Conservation (phyloP, 352 stramenopile species). For the Phytophthora agathidicida region DNA sequence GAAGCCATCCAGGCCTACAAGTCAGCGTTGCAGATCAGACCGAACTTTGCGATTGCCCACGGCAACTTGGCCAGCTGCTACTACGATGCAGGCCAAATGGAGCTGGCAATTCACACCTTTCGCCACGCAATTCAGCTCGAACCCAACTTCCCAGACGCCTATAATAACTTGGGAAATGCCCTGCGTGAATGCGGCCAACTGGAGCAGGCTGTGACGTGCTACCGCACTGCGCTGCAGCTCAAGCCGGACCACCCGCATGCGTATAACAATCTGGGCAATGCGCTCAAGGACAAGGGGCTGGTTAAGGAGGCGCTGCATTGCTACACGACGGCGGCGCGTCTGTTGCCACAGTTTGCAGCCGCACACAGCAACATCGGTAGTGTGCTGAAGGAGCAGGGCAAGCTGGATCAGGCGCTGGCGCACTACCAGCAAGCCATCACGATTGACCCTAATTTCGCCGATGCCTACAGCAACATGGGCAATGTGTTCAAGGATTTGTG, state of each 20-base stretch:
- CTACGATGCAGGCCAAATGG: constrained; percentile 87
- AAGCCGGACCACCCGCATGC: constrained; percentile 93
- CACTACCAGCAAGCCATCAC: constrained; percentile 95
- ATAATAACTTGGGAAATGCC: constrained; percentile 95
- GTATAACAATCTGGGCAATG: constrained; percentile 95
- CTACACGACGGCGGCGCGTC: constrained; percentile 89
- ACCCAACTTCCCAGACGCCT: constrained; percentile 93
- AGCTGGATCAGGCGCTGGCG: constrained; percentile 93
- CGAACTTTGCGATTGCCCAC: constrained; percentile 92
- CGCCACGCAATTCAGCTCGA: constrained; percentile 92
- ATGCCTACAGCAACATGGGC: constrained; percentile 95
- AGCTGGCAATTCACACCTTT: constrained; percentile 88
- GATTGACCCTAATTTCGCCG: constrained; percentile 92
- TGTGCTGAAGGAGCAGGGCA: constrained; percentile 95
- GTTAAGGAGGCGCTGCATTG: constrained; percentile 94
- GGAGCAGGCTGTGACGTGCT: constrained; percentile 86
- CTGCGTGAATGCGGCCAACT: constrained; percentile 85
- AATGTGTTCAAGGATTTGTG: constrained; percentile 94
- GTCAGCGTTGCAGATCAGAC: constrained; percentile 79
- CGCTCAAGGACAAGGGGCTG: constrained; percentile 92
- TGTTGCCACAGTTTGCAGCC: constrained; percentile 93
- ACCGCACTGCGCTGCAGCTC: constrained; percentile 88
- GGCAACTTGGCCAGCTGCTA: constrained; percentile 93
- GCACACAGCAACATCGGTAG: constrained; percentile 94
- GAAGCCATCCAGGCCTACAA: constrained; percentile 90